Base-by-base conservation (phyloP, 306 rosid genomes). In the Canavalia gladiata region DNA sequence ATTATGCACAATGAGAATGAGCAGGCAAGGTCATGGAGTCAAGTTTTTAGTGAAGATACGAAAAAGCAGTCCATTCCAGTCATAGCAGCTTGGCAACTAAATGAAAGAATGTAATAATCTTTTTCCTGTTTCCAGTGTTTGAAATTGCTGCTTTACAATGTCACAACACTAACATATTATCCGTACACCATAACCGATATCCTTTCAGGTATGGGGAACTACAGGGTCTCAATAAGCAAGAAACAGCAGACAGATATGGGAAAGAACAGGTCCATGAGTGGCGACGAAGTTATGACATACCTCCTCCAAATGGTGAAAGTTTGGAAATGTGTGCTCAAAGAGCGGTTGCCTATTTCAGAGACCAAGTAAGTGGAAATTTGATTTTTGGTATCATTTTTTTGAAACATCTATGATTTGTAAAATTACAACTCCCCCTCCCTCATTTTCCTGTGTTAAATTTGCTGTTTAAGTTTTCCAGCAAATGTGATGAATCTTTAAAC, bases 251-350 rank as follows among this genome's bases (percentile, higher is more conserved):
- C 39, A 92, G 97, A 84, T 96, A 96, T 56, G 99, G 99, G 49
- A 92, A 92, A 79, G 98, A 96, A 78, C 97, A 93, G 84, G 99
- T 96, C 77, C 99, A 96, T 8, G 91, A 92, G 84, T 96, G 99
- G 98, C 99, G 99, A 68, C 88, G 99, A 74, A 93, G 99, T 88
- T 96, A 92, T 57, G 98, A 96, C 64, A 87, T 80, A 55, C 97
- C 99, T 58, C 99, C 99, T 75, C 99, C 99, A 11, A 90, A 92
- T 83, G 99, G 98, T 67, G 99, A 96, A 90, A 96, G 99, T 82
- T 90, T 96, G 94, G 98, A 96, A 86, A 93, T 96, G 99, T 96
- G 98, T 84, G 99, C 99, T 59, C 77, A 96, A 84, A 89, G 98
- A 89, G 99, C 98, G 31, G 99, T 96, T 88, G 98, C 98, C 78